Conservation (phyloP, 768 basidiomycete genomes). For the Boletus vinaceobasis region DNA sequence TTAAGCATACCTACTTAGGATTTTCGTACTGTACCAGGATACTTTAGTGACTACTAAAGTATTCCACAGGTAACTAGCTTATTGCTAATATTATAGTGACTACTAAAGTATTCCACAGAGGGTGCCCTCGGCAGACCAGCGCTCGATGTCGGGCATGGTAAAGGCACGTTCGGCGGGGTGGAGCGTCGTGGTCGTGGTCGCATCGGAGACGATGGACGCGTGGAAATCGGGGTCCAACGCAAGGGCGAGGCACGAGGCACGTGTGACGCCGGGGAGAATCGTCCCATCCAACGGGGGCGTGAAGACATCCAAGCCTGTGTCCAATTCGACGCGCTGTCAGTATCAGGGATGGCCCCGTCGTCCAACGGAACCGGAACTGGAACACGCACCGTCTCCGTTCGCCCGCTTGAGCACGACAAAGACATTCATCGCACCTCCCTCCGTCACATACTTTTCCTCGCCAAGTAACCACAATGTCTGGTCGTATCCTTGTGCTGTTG, state of each 20-base stretch:
- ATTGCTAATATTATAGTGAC: too few relatives aligned
- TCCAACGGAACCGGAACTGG: background rate
- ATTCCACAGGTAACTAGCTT: too few relatives aligned
- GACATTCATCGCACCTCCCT: slow-evolving; percentile 80
- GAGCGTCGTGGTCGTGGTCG: slow-evolving; percentile 21
- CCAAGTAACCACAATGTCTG: slow-evolving; percentile 81
- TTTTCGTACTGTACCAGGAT: too few relatives aligned
- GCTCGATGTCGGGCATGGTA: slow-evolving; percentile 59
- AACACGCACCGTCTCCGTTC: slow-evolving; percentile 47
- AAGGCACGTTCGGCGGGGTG: slow-evolving; percentile 55
- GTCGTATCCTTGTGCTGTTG: slow-evolving; percentile 64
- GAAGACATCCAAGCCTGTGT: slow-evolving; percentile 64
- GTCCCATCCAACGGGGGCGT: slow-evolving; percentile 90
- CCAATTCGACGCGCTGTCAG: too few relatives aligned
- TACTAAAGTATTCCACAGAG: too few relatives aligned
- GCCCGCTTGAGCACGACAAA: slow-evolving; percentile 61
- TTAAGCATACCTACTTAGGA: too few relatives aligned
- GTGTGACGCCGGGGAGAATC: slow-evolving; percentile 90
- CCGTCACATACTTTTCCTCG: slow-evolving; percentile 49
- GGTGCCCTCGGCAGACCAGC: slow-evolving; percentile 51
- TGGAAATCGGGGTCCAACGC: slow-evolving; percentile 57
- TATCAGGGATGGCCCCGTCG: too few relatives aligned
- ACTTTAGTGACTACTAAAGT: too few relatives aligned
- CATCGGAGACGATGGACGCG: background rate
- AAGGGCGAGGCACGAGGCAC: slow-evolving; percentile 77